Evolutionary conservation across 2,329 filamentous ascomycete species (phyloP).

Genomic region (Aspergillus fumigatiaffinis): DNA sequence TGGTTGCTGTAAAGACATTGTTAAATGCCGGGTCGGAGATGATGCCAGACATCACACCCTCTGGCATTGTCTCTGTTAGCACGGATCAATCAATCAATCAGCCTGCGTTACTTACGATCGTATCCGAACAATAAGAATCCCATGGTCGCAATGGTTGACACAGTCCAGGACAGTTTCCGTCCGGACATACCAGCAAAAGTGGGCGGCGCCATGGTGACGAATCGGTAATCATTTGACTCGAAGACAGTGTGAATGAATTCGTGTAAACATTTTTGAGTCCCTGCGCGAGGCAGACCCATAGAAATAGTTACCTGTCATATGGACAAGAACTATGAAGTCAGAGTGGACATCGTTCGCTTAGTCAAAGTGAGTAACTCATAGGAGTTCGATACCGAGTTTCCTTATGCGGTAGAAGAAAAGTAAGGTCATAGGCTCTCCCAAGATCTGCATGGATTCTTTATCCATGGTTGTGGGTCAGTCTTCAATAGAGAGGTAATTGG

Average conservation of each 20-base stretch:
- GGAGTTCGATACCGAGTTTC: background rate
- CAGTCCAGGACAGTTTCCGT: constrained; percentile 51
- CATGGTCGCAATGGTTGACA: constrained; percentile 61
- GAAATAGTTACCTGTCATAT: background rate
- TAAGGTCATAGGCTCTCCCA: background rate
- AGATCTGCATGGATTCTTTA: background rate
- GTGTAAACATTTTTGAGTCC: background rate
- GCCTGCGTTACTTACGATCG: constrained; percentile 41
- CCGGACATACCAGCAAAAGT: constrained; percentile 60
- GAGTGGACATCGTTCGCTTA: background rate
- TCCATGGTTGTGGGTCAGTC: background rate
- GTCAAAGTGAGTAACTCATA: background rate
- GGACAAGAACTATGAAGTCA: background rate
- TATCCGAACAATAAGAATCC: constrained; percentile 60
- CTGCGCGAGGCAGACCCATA: background rate
- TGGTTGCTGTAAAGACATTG: constrained; percentile 31
- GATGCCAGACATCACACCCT: constrained; percentile 40
- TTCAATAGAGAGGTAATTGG: background rate
- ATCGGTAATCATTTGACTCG: background rate
- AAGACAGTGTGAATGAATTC: background rate
- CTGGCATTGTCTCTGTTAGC: constrained; percentile 9
- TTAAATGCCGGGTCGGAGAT: constrained; percentile 31
- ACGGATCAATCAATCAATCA: background rate
- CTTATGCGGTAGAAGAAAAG: background rate
- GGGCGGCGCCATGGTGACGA: constrained; percentile 44